Percentiles rank a stretch among this genome's conserved stretches.
These are phyloP conservation scores for Leccinum holopus DNA, from an alignment of 1,284 basidiomycete species.

Conservation along the genomic window DNA sequence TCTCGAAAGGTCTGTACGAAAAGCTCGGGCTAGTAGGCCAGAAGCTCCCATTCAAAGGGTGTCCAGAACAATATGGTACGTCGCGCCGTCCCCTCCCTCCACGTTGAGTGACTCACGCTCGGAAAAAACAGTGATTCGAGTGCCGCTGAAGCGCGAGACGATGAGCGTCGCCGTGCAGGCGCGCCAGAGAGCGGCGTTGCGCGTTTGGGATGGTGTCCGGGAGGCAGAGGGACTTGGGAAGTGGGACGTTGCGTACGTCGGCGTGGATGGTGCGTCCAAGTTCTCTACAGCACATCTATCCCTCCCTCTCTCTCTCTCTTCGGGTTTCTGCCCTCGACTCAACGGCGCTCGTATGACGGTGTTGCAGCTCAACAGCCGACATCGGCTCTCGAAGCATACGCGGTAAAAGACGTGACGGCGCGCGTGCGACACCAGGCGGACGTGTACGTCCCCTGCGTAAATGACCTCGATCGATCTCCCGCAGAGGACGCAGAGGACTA, in stretches of 20 bases:
- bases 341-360: background rate
- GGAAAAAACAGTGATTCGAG: slow-evolving; percentile 40
- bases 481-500: slow-evolving; percentile 43
- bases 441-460: slow-evolving; percentile 36
- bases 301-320: background rate
- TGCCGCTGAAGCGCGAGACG: slow-evolving; percentile 41
- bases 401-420: slow-evolving; percentile 9
- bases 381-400: background rate
- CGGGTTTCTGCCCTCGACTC: background rate
- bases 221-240: slow-evolving; percentile 32
- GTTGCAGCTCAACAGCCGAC: slow-evolving; percentile 1
- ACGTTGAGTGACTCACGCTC: background rate
- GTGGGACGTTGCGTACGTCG: slow-evolving; percentile 48
- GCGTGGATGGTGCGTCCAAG: slow-evolving; percentile 17
- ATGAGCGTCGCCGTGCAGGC: slow-evolving; percentile 34
- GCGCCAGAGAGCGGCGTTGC: slow-evolving; percentile 39
- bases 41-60: slow-evolving; percentile 48
- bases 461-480: slow-evolving; percentile 29
- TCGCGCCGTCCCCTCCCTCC: slow-evolving; percentile 6
- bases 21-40: slow-evolving; percentile 55
- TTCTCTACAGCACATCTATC: too few relatives aligned
- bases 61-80: slow-evolving; percentile 50
- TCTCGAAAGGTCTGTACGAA: slow-evolving; percentile 56
- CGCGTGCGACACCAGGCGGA: slow-evolving; percentile 26
- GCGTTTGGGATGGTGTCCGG: slow-evolving; percentile 42